Percentiles rank a stretch among this genome's conserved stretches.
phyloP scores from a whole-genome alignment of 108 stramenopile species.

The Pseudonitzschia multiseries region DNA sequence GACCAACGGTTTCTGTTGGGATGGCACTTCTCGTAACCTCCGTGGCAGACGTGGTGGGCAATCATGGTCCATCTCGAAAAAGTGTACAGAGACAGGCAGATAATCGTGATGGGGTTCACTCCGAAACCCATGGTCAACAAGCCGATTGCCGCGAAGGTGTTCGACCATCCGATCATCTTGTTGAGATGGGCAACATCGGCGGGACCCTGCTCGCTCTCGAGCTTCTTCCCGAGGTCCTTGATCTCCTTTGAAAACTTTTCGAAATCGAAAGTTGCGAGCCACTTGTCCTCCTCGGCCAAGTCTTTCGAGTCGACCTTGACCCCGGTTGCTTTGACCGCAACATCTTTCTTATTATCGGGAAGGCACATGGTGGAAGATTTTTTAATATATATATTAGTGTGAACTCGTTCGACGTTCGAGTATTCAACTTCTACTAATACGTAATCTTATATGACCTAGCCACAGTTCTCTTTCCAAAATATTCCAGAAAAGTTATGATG shows the following conservation, averaged over 20 bases:
- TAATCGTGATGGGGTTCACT: constrained; percentile 61
- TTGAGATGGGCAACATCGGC: constrained; percentile 87
- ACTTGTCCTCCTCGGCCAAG: constrained; percentile 55
- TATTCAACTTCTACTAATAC: too few relatives aligned
- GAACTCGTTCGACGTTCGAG: too few relatives aligned
- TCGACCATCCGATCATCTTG: constrained; percentile 86
- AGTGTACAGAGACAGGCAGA: constrained; percentile 57
- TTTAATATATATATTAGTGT: neutral
- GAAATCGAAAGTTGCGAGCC: constrained; percentile 80
- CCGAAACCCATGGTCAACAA: constrained; percentile 52
- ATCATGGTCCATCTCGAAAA: constrained; percentile 76
- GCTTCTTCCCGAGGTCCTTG: constrained; percentile 70
- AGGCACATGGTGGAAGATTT: neutral
- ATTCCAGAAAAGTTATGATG: too few relatives aligned
- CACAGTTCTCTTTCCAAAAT: too few relatives aligned
- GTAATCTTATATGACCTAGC: too few relatives aligned
- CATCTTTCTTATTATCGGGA: neutral
- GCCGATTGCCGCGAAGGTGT: constrained; percentile 74
- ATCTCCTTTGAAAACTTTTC: constrained; percentile 81
- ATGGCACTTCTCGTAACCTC: constrained; percentile 67
- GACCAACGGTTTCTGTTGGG: constrained; percentile 56
- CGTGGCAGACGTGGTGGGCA: constrained; percentile 78
- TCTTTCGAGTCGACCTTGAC: neutral
- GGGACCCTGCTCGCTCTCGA: constrained; percentile 72
- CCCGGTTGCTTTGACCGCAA: neutral